Evolutionary conservation across 176 grass and related monocot species (phyloP), one percentile per base, ranked within the genome.

Genomic region (Alloteropsis semialata): DNA sequence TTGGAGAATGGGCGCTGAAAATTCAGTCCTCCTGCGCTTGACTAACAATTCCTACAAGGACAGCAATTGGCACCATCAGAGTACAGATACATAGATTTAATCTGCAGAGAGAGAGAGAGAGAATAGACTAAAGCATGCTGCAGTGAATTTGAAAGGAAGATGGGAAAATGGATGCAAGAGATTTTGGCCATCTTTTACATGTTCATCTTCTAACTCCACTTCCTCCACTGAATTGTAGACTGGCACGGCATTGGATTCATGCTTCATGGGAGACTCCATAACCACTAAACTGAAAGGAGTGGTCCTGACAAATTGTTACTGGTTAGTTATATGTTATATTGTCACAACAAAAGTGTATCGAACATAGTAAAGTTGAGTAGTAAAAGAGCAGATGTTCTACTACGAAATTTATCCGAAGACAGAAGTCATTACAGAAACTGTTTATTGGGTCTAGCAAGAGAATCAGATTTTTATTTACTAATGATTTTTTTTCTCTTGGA

Each of bases 1-100:
- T 69, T 59, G 83, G n/a, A 56, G 57, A 78, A 46, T 39, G 56
- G 44, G 39, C 6, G 19, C 72, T 56, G 46, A 33, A 77, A 25
- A 10, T 65, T 86, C 81, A 62, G 28, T 34, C 65, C 67, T 86
- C 64, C 85, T 90, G 65, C 56, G 14, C 45, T 38, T 72, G 54
- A 16, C 53, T 71, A 48, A 11, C 17, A 77, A 22, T 39, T 38
- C 72, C 83, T 86, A 65, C 65, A 72, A 77, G 66, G 12, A 63
- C 43, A 54, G 59, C 59, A 69, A 55, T 3, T 69, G 24, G 3
- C 49, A 84, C 0, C 18, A 67, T 68, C 48, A 68, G 48, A 72
- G 80, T 81, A 56, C 4, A 81, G 22, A 69, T 8, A 34, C 34
- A 76, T 11, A 34, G 0, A 81, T 34, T 42, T 74, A 45, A 53